Evolutionary conservation across 2,329 filamentous ascomycete genomes (phyloP).

Genomic region (Pseudohalonectria lignicola): DNA sequence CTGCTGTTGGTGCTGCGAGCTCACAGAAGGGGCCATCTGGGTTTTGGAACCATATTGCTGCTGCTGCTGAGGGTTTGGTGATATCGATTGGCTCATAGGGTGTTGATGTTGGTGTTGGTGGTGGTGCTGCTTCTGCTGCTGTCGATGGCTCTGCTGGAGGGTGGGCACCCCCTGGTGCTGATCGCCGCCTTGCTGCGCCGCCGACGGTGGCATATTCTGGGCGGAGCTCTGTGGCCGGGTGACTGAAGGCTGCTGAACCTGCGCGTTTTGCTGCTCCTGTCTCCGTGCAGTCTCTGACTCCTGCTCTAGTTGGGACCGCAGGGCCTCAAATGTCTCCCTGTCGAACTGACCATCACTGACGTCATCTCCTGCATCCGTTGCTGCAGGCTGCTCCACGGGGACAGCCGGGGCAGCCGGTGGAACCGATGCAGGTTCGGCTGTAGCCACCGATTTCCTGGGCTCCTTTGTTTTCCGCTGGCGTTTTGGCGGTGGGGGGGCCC

Average conservation of each 20-base stretch:
- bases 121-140: constrained; percentile 5
- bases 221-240: background rate
- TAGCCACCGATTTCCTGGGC: too few relatives aligned
- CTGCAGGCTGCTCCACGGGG: background rate
- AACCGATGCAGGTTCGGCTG: background rate
- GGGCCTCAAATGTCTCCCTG: constrained; percentile 15
- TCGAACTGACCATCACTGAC: constrained; percentile 11
- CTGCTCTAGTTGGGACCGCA: constrained; percentile 15
- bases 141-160: constrained; percentile 6
- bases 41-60: constrained; percentile 4
- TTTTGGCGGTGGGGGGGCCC: constrained; percentile 25
- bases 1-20: constrained; percentile 10
- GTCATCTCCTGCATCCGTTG: background rate
- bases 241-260: background rate
- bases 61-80: constrained; percentile 10
- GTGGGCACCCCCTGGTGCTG: constrained; percentile 4
- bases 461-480: constrained; percentile 25
- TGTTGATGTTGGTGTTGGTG: constrained; percentile 12
- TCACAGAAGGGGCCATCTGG: constrained; percentile 5
- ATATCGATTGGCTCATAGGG: constrained; percentile 8
- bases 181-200: constrained; percentile 6
- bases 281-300: constrained; percentile 7
- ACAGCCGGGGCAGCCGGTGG: background rate
- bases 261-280: constrained; percentile 5
- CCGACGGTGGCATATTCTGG: constrained; percentile 7